Evolutionary conservation across 202 grass and related monocot genomes (phyloP), one percentile per base, ranked within the genome.

Genomic region (Eragrostis tef): DNA sequence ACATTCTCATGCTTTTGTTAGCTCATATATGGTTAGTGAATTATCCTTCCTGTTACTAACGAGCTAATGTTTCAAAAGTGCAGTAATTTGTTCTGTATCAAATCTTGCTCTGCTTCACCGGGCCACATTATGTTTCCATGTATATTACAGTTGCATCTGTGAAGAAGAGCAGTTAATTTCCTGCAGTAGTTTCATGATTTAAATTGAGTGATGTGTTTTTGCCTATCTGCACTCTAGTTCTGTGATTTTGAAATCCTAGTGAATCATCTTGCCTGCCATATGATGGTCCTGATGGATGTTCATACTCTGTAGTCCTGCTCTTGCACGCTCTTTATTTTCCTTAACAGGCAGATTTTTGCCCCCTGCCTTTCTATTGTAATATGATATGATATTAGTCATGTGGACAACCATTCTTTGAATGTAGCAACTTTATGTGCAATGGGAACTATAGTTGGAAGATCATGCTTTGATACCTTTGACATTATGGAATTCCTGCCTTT

Each of bases 1-100:
- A 88, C 96, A 99, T 90, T 95, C 96, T 67, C 96, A 99, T 94
- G 96, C 96, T 73, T 99, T 91, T 87, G 93, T 99, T 87, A 99
- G 96, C 87, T 99, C 96, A 60, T 99, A 88, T 81, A 99, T 95
- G 93, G 96, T 99, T 66, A 76, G 96, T 88, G 82, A 80, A 81
- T 36, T 78, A 41, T 73, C 46, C 21, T 60, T 71, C 72, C 56
- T 75, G 22, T 83, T 90, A 41, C 68, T 34, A 69, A 67, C 44
- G 53, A 74, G 75, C 20, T 47, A 71, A 48, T 77, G 43, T 87
- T 78, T 78, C 79, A 50, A 53, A 64, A 67, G 61, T 84, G 17
- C 7, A 66, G 22, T 81, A 54, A 39, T 29, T 43, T 21, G 1
- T 67, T 46, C 13, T 83, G 24, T 60, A 21, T 27, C 58, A 27